These are phyloP conservation scores for Dictyostelium purpureum DNA, from an alignment of 78 protist species.

Conservation along the genomic window DNA sequence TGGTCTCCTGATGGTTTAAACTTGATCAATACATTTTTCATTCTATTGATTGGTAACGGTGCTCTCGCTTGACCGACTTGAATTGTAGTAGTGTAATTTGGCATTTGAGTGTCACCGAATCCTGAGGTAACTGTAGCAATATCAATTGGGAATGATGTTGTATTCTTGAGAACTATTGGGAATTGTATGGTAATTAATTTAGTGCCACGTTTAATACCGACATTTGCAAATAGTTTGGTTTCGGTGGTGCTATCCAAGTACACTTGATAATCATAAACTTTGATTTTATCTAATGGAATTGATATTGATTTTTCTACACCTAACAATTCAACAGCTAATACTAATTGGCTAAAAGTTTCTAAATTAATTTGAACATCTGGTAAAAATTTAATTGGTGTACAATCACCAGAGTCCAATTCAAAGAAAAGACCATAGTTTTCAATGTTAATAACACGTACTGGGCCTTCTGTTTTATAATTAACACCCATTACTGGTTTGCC, in stretches of 20 bases:
- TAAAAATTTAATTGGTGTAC: slow-evolving; percentile 45
- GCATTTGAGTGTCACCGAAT: slow-evolving; percentile 36
- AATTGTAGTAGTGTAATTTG: slow-evolving; percentile 24
- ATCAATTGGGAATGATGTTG: slow-evolving; percentile 37
- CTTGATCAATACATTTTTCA: slow-evolving; percentile 47
- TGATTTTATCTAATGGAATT: slow-evolving; percentile 62
- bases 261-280: slow-evolving; percentile 59
- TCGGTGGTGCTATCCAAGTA: slow-evolving; percentile 12
- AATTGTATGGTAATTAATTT: slow-evolving; percentile 38
- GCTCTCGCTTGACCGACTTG: slow-evolving; percentile 10
- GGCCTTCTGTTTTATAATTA: background rate
- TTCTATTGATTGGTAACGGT: slow-evolving; percentile 32
- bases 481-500: slow-evolving; percentile 60
- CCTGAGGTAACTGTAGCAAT: slow-evolving; percentile 61
- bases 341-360: slow-evolving; percentile 51
- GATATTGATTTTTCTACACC: slow-evolving; percentile 57
- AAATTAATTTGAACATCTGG: slow-evolving; percentile 50
- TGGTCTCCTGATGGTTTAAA: slow-evolving; percentile 51
- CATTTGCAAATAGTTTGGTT: slow-evolving; percentile 9
- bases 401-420: slow-evolving; percentile 50
- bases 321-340: slow-evolving; percentile 22
- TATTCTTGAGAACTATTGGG: slow-evolving; percentile 34
- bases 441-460: slow-evolving; percentile 3
- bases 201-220: slow-evolving; percentile 42
- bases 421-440: slow-evolving; percentile 56